phyloP scores from a whole-genome alignment of 2,329 filamentous ascomycete species.

The Talaromyces pinophilus region DNA sequence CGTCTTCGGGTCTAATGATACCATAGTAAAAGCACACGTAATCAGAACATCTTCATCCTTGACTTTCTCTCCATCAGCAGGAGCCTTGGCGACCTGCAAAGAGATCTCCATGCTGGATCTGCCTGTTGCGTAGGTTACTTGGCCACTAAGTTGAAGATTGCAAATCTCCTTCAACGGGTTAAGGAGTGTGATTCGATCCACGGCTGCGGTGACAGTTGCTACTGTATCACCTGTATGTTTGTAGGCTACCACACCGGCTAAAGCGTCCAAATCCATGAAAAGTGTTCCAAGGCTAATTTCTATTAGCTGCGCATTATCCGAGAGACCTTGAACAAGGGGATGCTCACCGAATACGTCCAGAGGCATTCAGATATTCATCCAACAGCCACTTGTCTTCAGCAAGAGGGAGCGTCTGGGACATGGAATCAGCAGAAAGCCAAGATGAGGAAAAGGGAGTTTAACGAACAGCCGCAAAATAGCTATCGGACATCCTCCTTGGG shows the following conservation, averaged over 20 bases:
- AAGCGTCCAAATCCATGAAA: conserved; percentile 77
- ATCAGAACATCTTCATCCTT: conserved; percentile 65
- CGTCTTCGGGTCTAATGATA: conserved; percentile 68
- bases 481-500: conserved; percentile 71
- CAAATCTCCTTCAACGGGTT: conserved; percentile 75
- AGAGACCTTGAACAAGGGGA: conserved; percentile 9
- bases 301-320: not conserved
- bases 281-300: conserved; percentile 63
- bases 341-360: conserved; percentile 66
- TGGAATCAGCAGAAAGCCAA: too few relatives aligned
- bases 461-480: conserved; percentile 56
- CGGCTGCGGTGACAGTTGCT: conserved; percentile 64
- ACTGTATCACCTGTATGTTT: conserved; percentile 68
- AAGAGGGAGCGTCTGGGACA: conserved; percentile 62
- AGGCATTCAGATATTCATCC: conserved; percentile 75
- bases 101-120: conserved; percentile 73
- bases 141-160: conserved; percentile 71
- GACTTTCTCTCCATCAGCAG: conserved; percentile 56
- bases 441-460: too few relatives aligned
- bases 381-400: conserved; percentile 74
- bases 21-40: conserved; percentile 77
- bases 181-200: conserved; percentile 66
- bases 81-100: conserved; percentile 69
- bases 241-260: conserved; percentile 75
- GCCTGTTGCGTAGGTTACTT: conserved; percentile 71